phyloP scores from a whole-genome alignment of 2,329 filamentous ascomycete species.

The Fusarium pseudonygamai region DNA sequence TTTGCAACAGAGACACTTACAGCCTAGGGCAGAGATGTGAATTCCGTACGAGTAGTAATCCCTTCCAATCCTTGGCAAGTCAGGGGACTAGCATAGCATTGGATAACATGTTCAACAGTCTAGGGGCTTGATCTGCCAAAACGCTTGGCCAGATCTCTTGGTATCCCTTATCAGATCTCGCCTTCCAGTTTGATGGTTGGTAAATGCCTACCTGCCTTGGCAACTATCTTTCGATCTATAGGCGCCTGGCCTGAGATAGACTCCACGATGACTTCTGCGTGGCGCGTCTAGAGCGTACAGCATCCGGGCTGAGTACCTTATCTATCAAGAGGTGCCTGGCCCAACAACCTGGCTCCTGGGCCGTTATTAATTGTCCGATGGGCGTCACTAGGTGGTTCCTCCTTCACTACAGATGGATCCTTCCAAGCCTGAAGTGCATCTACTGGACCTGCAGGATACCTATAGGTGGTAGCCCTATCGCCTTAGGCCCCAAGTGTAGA shows the following conservation, averaged over 20 bases:
- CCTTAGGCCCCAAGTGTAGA: neutral
- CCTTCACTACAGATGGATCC: neutral
- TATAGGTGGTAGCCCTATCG: neutral
- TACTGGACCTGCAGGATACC: neutral
- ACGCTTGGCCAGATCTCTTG: neutral
- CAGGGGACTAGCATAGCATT: neutral
- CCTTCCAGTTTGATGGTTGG: neutral
- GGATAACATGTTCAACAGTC: neutral
- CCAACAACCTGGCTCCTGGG: constrained; percentile 22
- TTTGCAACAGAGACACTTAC: neutral
- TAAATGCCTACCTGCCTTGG: neutral
- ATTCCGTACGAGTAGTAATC: neutral
- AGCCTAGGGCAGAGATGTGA: neutral
- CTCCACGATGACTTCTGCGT: constrained; percentile 17
- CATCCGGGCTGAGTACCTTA: neutral
- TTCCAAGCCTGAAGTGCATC: neutral
- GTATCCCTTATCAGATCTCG: neutral
- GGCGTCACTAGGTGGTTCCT: neutral
- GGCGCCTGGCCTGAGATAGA: neutral
- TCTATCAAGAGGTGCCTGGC: constrained; percentile 1
- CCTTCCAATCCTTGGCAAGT: neutral
- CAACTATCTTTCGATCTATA: neutral
- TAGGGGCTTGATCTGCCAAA: neutral
- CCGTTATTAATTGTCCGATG: neutral
- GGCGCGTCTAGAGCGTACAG: constrained; percentile 4